Conservation (phyloP, 202 grass and related monocot species). For the Bolboschoenoplectus hybrid region DNA sequence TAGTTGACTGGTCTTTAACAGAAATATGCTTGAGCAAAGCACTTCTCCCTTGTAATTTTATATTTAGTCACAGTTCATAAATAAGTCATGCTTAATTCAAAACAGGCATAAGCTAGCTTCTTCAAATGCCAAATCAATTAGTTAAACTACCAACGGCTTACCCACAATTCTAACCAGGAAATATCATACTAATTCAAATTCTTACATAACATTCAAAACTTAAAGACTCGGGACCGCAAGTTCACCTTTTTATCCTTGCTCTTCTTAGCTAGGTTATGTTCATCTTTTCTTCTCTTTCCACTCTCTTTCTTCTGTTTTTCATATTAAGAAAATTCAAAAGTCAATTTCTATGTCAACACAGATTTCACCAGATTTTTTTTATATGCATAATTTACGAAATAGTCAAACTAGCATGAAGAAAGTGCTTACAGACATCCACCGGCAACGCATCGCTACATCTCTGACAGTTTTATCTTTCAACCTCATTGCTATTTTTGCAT, state of each 20-base stretch:
- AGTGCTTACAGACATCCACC: constrained; percentile 89
- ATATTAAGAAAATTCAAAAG: constrained; percentile 38
- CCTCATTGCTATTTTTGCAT: constrained; percentile 88
- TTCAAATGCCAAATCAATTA: constrained; percentile 2
- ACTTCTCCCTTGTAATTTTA: neutral
- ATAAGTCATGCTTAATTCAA: neutral
- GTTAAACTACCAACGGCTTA: neutral
- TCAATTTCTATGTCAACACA: neutral
- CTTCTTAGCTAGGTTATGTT: constrained; percentile 87
- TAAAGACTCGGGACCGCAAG: neutral
- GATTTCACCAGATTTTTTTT: neutral
- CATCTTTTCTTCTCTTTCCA: constrained; percentile 95
- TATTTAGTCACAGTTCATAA: neutral
- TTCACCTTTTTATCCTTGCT: constrained; percentile 97
- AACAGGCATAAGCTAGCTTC: neutral
- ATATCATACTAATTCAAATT: constrained; percentile 7
- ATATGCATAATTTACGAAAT: constrained; percentile 21
- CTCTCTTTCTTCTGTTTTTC: constrained; percentile 87
- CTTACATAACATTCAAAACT: constrained; percentile 18
- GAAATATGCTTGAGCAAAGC: neutral
- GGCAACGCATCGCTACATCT: constrained; percentile 87
- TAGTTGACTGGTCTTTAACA: neutral
- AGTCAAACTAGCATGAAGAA: constrained; percentile 22
- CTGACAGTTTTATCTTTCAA: constrained; percentile 88
- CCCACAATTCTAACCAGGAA: constrained; percentile 12